Conservation (phyloP, 495 filamentous ascomycete species). For the Penicillium parvum region DNA sequence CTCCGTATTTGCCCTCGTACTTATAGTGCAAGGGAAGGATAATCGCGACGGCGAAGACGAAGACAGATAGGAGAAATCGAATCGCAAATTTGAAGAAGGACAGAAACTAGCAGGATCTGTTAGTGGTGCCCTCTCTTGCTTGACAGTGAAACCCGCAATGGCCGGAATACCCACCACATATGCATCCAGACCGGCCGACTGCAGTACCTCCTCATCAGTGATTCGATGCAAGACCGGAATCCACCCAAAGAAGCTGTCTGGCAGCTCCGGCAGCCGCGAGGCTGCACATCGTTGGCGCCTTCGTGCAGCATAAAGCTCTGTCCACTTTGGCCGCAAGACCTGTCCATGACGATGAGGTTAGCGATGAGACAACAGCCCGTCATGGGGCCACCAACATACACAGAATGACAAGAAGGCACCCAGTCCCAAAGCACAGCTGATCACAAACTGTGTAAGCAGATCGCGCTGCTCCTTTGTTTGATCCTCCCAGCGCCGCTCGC, state of each 20-base stretch:
- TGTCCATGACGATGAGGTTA: slow-evolving; percentile 18
- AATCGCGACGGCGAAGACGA: slow-evolving; percentile 73
- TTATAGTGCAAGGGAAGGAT: slow-evolving; percentile 81
- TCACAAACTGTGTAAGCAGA: slow-evolving; percentile 53
- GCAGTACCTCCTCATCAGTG: slow-evolving; percentile 82
- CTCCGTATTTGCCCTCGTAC: slow-evolving; percentile 49
- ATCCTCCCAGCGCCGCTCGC: slow-evolving; percentile 27
- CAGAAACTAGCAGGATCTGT: slow-evolving; percentile 58
- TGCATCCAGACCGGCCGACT: slow-evolving; percentile 89
- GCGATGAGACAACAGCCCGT: neutral
- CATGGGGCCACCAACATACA: slow-evolving; percentile 32
- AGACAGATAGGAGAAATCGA: slow-evolving; percentile 70
- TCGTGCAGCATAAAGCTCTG: slow-evolving; percentile 84
- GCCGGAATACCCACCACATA: slow-evolving; percentile 66
- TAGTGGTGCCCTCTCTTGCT: neutral
- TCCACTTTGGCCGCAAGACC: slow-evolving; percentile 88
- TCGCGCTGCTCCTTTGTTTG: slow-evolving; percentile 45
- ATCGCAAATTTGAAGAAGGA: slow-evolving; percentile 93
- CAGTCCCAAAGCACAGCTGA: slow-evolving; percentile 55
- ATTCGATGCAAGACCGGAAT: slow-evolving; percentile 84
- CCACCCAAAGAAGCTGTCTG: slow-evolving; percentile 89
- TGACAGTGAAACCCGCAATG: neutral
- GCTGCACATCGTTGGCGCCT: slow-evolving; percentile 64
- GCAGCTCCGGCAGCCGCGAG: slow-evolving; percentile 76
- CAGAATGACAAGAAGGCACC: slow-evolving; percentile 61